Evolutionary conservation across 257 asterid genomes (phyloP), one percentile per base, ranked within the genome.

Genomic region (Gardenia jasminoides): DNA sequence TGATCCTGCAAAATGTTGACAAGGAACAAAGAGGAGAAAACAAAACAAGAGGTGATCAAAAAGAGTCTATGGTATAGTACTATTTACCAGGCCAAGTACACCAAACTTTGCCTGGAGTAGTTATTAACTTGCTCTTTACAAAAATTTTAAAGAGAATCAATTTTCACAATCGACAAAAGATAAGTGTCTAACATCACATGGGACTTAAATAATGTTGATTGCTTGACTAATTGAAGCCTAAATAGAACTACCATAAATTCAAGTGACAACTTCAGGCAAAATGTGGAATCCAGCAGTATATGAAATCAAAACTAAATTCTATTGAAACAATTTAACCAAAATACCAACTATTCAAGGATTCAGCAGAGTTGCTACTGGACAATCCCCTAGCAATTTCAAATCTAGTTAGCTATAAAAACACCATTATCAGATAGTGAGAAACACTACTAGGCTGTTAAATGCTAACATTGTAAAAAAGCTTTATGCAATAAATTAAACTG

Each of bases 1-100:
- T 89, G 91, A 80, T 87, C 90, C 97, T 93, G 89, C 86, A 87
- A 30, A 79, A 79, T 58, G 41, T 75, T 72, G 46, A 26, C 31
- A 44, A 67, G 67, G 64, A n/a, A 44, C 17, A 56, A 56, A 44
- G 71, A 39, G 39, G 33, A 4, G 1, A 36, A 74, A 43, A 41
- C 20, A n/a, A 19, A n/a, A 77, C 48, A 41, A 54, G 10, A 9
- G 61, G 30, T 28, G 52, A 47, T 74, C 7, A n/a, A 6, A 61
- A 54, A 2, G 8, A 56, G 50, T 16, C 54, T 24, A 16, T 41
- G 30, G 10, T 65, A 52, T 79, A 44, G 9, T 43, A 33, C 7
- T 19, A 22, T 54, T 4, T 43, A 31, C 20, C 10, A 26, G n/a
- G n/a, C n/a, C n/a, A n/a, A n/a, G n/a, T n/a, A n/a, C n/a, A n/a